Base-by-base conservation (phyloP, 2,329 filamentous ascomycete genomes). In the Pseudonectria buxi region DNA sequence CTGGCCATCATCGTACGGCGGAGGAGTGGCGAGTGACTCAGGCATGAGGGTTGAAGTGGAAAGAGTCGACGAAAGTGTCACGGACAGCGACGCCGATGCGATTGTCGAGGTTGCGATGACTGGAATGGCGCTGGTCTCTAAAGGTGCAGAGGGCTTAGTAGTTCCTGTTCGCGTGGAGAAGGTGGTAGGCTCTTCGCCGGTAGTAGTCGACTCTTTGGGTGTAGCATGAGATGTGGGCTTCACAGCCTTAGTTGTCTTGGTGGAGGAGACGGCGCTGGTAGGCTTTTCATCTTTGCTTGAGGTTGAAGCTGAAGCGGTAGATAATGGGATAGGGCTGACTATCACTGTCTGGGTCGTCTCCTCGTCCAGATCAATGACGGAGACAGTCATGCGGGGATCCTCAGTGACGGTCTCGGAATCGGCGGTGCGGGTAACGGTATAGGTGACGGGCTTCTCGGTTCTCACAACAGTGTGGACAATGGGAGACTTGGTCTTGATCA, bases 1-100 rank as follows among this genome's bases (percentile, higher is more conserved):
- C 32, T 51, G 51, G 13, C 68, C 67, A 35, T 71, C 45, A 36
- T 71, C 66, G 27, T 62, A 55, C 10, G 56, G 57, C 24, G 47
- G 45, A n/a, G 53, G 45, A 22, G 47, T 38, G 11, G 51, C 46
- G 9, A 44, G 43, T 10, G 46, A 28, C 16, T 24, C 28, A 6
- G 38, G 35, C 13, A 32, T 22, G 36, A 35, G 12, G 24, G 36
- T 24, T 18, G 37, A 10, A 24, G 33, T 22, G 15, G 27, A 14
- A 32, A 29, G 22, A 7, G 24, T 28, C 11, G 30, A 24, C 14
- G 32, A 35, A 7, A 35, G 35, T 12, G 32, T 35, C 13, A 28
- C 13, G 15, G 40, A 35, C 12, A 33, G 35, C 3, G 39, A 33
- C 22, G 33, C 33, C 7, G 34, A 22, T 9, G 36, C 28, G 13